phyloP scores from a whole-genome alignment of 2,329 filamentous ascomycete species.

The Fusarium concolor region DNA sequence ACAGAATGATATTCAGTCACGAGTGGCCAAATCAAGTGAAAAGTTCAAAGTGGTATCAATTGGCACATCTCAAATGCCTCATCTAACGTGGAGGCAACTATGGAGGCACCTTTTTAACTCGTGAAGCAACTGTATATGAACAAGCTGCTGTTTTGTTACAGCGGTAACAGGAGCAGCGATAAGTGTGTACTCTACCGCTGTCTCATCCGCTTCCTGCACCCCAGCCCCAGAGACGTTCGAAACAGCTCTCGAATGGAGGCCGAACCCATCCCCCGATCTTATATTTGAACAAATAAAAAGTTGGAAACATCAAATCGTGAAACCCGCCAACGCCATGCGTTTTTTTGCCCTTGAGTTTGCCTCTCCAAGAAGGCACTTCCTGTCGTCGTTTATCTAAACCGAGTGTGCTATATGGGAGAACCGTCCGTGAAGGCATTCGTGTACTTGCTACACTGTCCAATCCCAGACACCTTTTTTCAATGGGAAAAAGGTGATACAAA shows the following conservation, averaged over 20 bases:
- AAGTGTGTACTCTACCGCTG: constrained; percentile 23
- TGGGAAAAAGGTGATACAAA: constrained; percentile 7
- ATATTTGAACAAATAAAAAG: constrained; percentile 23
- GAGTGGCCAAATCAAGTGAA: background rate
- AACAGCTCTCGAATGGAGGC: constrained; percentile 8
- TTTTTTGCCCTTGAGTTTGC: constrained; percentile 34
- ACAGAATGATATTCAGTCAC: background rate
- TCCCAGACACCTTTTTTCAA: constrained; percentile 24
- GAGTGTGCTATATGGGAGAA: constrained; percentile 20
- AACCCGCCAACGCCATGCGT: constrained; percentile 41
- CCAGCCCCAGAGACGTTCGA: constrained; percentile 1
- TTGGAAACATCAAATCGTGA: constrained; percentile 35
- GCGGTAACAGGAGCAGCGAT: background rate
- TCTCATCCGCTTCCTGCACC: constrained; percentile 1
- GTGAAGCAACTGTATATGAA: constrained; percentile 20
- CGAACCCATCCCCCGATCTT: constrained; percentile 6
- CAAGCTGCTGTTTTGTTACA: constrained; percentile 11
- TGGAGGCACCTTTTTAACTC: constrained; percentile 5
- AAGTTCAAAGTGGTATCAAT: constrained; percentile 45
- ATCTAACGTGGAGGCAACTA: constrained; percentile 25
- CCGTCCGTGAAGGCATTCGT: constrained; percentile 42
- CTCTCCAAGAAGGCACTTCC: constrained; percentile 24
- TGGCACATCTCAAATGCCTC: constrained; percentile 25
- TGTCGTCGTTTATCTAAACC: constrained; percentile 45
- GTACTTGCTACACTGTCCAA: constrained; percentile 40